These are phyloP conservation scores for Diplotaxis tenuifolia DNA, from an alignment of 345 rosid species.

Conservation along the genomic window DNA sequence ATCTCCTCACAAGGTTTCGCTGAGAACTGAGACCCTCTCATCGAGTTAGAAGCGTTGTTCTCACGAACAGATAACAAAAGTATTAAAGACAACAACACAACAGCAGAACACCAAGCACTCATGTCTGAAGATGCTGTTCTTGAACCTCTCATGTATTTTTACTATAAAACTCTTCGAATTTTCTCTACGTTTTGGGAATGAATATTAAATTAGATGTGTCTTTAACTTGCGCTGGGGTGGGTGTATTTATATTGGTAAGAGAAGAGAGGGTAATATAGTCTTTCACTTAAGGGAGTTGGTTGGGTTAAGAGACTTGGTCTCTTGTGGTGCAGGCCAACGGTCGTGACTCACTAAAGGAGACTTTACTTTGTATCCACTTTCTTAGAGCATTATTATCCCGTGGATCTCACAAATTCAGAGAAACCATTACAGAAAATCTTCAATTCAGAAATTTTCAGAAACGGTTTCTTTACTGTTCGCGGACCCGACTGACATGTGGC, in stretches of 20 bases:
- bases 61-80: slow-evolving; percentile 51
- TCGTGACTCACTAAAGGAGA: slow-evolving; percentile 23
- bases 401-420: no score
- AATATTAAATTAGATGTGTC: background rate
- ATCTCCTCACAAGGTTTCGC: slow-evolving; percentile 72
- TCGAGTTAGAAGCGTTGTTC: slow-evolving; percentile 34
- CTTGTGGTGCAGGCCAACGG: slow-evolving; percentile 33
- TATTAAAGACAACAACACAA: slow-evolving; percentile 47
- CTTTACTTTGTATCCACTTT: slow-evolving; percentile 15
- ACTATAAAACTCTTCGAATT: background rate
- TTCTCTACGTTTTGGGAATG: background rate
- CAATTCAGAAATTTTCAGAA: no score
- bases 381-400: no score
- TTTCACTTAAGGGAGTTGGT: slow-evolving; percentile 4
- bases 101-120: slow-evolving; percentile 67
- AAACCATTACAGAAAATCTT: no score
- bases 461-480: no score
- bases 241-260: slow-evolving; percentile 13
- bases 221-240: background rate
- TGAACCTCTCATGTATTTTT: slow-evolving; percentile 30
- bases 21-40: slow-evolving; percentile 50
- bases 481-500: no score
- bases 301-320: slow-evolving; percentile 38
- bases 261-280: slow-evolving; percentile 23
- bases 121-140: slow-evolving; percentile 42